Evolutionary conservation across 2,329 filamentous ascomycete genomes (phyloP).

Genomic region (Fusarium newnesense): DNA sequence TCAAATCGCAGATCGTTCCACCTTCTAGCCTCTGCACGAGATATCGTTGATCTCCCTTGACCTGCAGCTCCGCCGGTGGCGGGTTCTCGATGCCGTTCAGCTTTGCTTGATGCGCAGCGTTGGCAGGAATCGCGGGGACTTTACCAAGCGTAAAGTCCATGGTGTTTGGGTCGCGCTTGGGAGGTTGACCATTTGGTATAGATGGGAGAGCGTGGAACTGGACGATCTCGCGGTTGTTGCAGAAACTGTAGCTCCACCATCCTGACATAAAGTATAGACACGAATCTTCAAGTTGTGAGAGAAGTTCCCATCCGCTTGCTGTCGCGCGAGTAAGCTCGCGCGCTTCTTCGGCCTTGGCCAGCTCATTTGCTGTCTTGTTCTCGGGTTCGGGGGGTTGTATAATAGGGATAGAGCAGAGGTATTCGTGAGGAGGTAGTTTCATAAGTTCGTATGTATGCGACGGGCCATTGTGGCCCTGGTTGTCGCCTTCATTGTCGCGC

Average conservation of each 20-base stretch:
- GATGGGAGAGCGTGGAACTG: constrained; percentile 89
- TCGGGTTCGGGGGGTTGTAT: constrained; percentile 67
- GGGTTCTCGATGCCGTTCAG: constrained; percentile 42
- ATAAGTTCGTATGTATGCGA: constrained; percentile 76
- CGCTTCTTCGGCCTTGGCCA: constrained; percentile 78
- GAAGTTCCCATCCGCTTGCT: constrained; percentile 80
- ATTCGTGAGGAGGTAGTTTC: constrained; percentile 74
- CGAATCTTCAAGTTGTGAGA: constrained; percentile 80
- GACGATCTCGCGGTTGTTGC: constrained; percentile 86
- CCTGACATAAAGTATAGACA: constrained; percentile 86
- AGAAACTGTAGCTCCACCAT: constrained; percentile 98
- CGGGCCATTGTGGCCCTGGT: constrained; percentile 8
- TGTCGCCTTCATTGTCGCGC: constrained; percentile 44
- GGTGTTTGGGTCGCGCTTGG: constrained; percentile 79
- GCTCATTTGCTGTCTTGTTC: constrained; percentile 73
- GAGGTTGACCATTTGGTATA: constrained; percentile 73
- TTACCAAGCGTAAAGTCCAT: constrained; percentile 81
- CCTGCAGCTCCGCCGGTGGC: constrained; percentile 73
- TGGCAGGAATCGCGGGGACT: constrained; percentile 49
- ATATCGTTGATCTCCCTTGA: constrained; percentile 86
- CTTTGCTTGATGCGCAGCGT: constrained; percentile 40
- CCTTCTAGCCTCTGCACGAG: constrained; percentile 83
- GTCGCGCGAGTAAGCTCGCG: constrained; percentile 83
- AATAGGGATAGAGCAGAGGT: constrained; percentile 85
- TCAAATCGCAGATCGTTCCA: constrained; percentile 88